Percentiles rank a stretch among this genome's conserved stretches.
Evolutionary conservation across 108 stramenopile genomes (phyloP).

Genomic region (Cylindrotheca fusiformis): DNA sequence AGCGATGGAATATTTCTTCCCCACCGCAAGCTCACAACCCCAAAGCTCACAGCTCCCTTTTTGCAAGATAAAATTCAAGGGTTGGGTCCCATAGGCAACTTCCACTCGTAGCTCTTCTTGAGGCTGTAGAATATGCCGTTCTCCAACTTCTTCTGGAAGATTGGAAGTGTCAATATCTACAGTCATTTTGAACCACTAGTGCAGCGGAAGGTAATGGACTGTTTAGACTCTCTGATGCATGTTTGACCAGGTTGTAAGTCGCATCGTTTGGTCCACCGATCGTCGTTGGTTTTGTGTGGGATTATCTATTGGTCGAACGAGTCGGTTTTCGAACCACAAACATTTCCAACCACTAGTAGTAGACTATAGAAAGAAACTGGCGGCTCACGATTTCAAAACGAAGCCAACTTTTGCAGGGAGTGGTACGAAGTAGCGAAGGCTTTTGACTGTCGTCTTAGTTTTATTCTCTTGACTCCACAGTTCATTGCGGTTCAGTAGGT

Average conservation of each 20-base stretch:
- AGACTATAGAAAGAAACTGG: too few relatives aligned
- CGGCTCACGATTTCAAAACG: too few relatives aligned
- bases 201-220: neutral
- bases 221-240: neutral
- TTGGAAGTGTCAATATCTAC: slow-evolving; percentile 16
- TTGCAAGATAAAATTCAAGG: slow-evolving; percentile 21
- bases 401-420: too few relatives aligned
- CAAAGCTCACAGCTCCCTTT: slow-evolving; percentile 53
- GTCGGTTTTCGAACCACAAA: too few relatives aligned
- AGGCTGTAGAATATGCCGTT: slow-evolving; percentile 40
- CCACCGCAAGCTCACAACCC: slow-evolving; percentile 61
- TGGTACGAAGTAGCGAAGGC: too few relatives aligned
- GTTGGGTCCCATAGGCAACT: slow-evolving; percentile 33
- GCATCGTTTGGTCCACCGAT: neutral
- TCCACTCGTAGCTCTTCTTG: slow-evolving; percentile 59
- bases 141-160: slow-evolving; percentile 12
- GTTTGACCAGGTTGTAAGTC: neutral
- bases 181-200: neutral
- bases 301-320: too few relatives aligned
- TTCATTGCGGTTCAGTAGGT: too few relatives aligned
- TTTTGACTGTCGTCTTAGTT: too few relatives aligned
- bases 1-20: slow-evolving; percentile 44
- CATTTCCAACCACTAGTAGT: too few relatives aligned
- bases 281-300: too few relatives aligned
- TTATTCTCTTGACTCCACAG: too few relatives aligned